These are phyloP conservation scores for Pelagophyceae sp. DNA, from an alignment of 352 stramenopile genomes.

Conservation along the genomic window DNA sequence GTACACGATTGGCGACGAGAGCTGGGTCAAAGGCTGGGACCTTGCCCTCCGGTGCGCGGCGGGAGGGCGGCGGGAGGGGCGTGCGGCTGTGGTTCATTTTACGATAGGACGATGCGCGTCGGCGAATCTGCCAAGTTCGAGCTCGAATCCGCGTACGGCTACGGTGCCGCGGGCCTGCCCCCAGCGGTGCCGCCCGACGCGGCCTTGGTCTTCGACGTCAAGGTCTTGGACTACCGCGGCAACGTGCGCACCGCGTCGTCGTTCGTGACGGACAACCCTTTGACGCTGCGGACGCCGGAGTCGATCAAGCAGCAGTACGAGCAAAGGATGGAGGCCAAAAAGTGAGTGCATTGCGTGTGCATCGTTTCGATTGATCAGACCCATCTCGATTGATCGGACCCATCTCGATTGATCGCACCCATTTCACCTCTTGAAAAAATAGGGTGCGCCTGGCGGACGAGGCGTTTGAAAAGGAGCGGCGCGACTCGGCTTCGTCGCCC, in stretches of 20 bases:
- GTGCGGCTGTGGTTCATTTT: too few species aligned
- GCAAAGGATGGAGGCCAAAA: neutral
- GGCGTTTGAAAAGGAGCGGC: neutral
- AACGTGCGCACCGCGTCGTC: neutral
- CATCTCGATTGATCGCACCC: too few species aligned
- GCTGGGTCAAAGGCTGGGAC: conserved; percentile 76
- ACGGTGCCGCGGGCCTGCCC: conserved; percentile 69
- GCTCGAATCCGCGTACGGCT: conserved; percentile 81
- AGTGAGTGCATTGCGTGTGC: too few species aligned
- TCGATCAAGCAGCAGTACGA: conserved; percentile 8
- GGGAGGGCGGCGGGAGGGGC: too few species aligned
- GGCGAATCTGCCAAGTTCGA: conserved; percentile 77
- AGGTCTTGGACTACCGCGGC: conserved; percentile 49
- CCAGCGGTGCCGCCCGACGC: conserved; percentile 72
- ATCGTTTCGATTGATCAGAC: too few species aligned
- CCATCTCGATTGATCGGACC: too few species aligned
- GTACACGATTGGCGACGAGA: conserved; percentile 6
- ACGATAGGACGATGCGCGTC: conserved; percentile 89
- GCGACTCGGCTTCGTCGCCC: neutral
- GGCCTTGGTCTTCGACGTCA: conserved; percentile 84
- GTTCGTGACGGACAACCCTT: neutral
- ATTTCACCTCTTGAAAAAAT: too few species aligned
- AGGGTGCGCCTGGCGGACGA: neutral
- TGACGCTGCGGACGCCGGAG: neutral
- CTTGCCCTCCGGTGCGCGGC: conserved; percentile 80